Evolutionary conservation across 2,329 filamentous ascomycete species (phyloP).

Genomic region (Arthrinium phaeospermum): DNA sequence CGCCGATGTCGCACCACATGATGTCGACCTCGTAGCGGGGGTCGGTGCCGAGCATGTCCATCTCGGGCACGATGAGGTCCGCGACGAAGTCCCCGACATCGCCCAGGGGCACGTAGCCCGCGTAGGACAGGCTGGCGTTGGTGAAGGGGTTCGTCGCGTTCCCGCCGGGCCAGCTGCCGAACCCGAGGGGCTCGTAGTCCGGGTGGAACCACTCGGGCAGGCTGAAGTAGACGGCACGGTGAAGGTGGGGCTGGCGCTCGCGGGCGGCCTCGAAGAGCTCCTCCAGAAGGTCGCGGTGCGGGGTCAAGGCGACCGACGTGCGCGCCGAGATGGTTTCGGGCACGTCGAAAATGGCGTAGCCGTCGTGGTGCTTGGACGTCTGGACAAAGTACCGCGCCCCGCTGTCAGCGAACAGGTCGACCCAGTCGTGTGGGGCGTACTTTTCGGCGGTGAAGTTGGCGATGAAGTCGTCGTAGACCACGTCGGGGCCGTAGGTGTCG

Average conservation of each 20-base stretch:
- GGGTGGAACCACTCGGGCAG: constrained; percentile 58
- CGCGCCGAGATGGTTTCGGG: constrained; percentile 44
- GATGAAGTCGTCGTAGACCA: constrained; percentile 63
- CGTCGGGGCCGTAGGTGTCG: constrained; percentile 54
- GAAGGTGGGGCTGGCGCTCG: constrained; percentile 46
- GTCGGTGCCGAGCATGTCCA: constrained; percentile 46
- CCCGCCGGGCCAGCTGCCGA: constrained; percentile 41
- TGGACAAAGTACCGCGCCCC: constrained; percentile 52
- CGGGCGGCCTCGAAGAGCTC: constrained; percentile 51
- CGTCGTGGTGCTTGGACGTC: constrained; percentile 55
- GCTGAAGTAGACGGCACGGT: constrained; percentile 54
- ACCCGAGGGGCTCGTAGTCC: constrained; percentile 50
- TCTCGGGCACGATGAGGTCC: constrained; percentile 53
- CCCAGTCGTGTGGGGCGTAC: constrained; percentile 55
- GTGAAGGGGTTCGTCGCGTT: constrained; percentile 52
- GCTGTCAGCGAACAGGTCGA: constrained; percentile 44
- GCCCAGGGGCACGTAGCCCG: constrained; percentile 42
- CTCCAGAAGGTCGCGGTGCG: constrained; percentile 45
- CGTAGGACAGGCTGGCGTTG: constrained; percentile 46
- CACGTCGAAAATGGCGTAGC: constrained; percentile 51
- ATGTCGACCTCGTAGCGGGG: constrained; percentile 51
- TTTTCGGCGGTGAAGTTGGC: constrained; percentile 55
- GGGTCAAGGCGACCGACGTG: constrained; percentile 47
- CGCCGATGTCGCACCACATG: constrained; percentile 57
- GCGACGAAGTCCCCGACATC: constrained; percentile 44